phyloP scores from a whole-genome alignment of 2,329 filamentous ascomycete species.

The Plenodomus tracheiphilus region DNA sequence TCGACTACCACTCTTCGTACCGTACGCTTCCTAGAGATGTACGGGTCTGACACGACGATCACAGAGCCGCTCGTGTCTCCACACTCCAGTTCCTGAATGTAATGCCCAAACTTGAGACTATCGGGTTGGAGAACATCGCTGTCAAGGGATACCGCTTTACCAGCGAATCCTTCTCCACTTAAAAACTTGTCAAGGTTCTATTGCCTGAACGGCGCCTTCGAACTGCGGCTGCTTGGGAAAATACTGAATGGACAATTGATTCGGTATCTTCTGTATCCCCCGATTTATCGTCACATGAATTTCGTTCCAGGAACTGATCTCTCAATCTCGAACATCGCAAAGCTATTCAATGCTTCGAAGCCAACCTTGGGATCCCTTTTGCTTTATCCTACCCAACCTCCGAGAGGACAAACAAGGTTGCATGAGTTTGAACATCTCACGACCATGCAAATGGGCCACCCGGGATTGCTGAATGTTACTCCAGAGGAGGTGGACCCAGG shows the following conservation, averaged over 20 bases:
- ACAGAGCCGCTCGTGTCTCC: background rate
- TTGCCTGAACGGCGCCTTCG: background rate
- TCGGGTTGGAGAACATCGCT: background rate
- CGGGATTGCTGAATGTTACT: background rate
- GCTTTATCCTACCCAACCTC: background rate
- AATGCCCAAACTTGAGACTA: background rate
- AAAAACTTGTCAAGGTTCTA: background rate
- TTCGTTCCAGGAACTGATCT: background rate
- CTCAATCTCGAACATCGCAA: background rate
- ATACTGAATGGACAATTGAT: background rate
- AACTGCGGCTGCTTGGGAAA: background rate
- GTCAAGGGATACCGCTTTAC: background rate
- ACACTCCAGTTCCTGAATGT: slow-evolving; percentile 3
- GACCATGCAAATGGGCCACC: background rate
- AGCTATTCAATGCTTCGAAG: background rate
- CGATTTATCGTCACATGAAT: background rate
- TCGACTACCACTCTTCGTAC: background rate
- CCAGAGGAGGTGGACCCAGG: background rate
- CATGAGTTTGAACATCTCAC: background rate
- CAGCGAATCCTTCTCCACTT: background rate
- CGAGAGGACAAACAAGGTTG: background rate
- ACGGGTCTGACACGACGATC: background rate
- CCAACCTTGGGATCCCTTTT: background rate
- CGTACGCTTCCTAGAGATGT: background rate
- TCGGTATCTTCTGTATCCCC: background rate